phyloP scores from a whole-genome alignment of 2,329 filamentous ascomycete genomes.

The Pseudogymnoascus sp. region DNA sequence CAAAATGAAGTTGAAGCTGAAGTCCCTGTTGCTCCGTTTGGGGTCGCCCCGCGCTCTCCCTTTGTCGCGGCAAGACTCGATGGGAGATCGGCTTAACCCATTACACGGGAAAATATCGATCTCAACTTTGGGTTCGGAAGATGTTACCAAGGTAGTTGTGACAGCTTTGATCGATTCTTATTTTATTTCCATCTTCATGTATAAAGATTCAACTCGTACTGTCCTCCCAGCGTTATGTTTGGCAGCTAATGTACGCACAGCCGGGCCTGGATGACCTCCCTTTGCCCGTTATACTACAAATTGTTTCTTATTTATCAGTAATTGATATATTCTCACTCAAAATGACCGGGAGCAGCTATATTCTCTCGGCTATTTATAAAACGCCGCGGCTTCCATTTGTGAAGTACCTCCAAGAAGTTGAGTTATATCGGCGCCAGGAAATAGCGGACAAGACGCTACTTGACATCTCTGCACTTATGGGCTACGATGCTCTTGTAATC shows the following conservation, averaged over 20 bases:
- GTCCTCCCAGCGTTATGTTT: not conserved
- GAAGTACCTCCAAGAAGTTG: not conserved
- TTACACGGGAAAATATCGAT: not conserved
- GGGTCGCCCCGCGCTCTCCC: not conserved
- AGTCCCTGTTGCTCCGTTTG: not conserved
- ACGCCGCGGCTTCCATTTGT: not conserved
- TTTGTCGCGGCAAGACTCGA: not conserved
- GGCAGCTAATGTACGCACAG: not conserved
- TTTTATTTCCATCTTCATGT: not conserved
- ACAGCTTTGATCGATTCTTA: not conserved
- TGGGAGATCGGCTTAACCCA: not conserved
- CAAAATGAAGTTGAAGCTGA: not conserved
- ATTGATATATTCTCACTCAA: not conserved
- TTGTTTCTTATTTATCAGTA: not conserved
- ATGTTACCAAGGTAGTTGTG: not conserved
- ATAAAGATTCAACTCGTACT: not conserved
- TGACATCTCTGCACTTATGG: not conserved
- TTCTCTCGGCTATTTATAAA: not conserved
- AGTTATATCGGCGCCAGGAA: not conserved
- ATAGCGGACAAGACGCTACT: not conserved
- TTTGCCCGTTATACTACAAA: not conserved
- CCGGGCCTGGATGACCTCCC: not conserved
- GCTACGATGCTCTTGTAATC: not conserved
- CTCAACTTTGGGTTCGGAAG: not conserved
- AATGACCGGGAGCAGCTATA: not conserved